Conservation (phyloP, 2,329 filamentous ascomycete genomes). For the Aspergillus bombycis region DNA sequence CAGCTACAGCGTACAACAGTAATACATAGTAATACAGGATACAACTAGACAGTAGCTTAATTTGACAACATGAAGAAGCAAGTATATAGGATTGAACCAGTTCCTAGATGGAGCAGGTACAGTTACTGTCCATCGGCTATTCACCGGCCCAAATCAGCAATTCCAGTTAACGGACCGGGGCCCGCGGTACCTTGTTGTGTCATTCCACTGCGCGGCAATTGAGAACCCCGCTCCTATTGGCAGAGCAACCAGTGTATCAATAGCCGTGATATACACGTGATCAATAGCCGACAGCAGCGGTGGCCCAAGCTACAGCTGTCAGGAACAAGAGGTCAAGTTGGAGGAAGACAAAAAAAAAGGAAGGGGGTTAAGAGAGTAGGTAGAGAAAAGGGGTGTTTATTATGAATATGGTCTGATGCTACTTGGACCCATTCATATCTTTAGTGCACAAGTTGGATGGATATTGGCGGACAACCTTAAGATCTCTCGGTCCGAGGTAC, state of each 20-base stretch:
- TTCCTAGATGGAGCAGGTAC: background rate
- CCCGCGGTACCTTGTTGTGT: constrained; percentile 4
- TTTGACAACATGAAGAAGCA: background rate
- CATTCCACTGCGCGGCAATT: constrained; percentile 12
- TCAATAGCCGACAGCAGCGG: constrained; percentile 2
- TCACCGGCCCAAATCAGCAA: constrained; percentile 6
- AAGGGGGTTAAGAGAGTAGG: background rate
- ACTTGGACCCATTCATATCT: background rate
- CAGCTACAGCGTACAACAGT: background rate
- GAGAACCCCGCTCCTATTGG: constrained; percentile 10
- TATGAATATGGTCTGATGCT: background rate
- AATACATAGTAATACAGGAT: constrained; percentile 1
- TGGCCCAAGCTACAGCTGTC: background rate
- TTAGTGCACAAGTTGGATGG: background rate
- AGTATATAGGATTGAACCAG: background rate
- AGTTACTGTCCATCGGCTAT: constrained; percentile 8
- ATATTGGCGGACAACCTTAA: background rate
- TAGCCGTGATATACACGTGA: constrained; percentile 18
- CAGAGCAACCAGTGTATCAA: background rate
- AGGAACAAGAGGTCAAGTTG: background rate
- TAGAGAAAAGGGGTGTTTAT: background rate
- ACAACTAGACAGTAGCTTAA: background rate
- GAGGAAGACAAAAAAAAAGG: background rate
- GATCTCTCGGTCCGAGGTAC: constrained; percentile 18
- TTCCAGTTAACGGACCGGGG: constrained; percentile 6